Evolutionary conservation across 163 green algal genomes (phyloP), one percentile per base, ranked within the genome.

Genomic region (Dunaliella salina): DNA sequence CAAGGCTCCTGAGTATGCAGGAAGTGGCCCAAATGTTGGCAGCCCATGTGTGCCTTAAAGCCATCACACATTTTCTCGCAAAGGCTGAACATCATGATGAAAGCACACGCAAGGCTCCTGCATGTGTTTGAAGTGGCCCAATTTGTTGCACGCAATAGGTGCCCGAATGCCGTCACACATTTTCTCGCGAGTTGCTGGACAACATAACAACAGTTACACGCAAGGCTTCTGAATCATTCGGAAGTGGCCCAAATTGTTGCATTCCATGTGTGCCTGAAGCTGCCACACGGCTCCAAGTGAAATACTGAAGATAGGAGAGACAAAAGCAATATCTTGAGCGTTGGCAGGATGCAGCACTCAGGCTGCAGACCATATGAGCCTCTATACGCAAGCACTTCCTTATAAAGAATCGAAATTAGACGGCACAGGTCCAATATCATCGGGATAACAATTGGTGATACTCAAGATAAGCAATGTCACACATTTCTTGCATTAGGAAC

Each of bases 11-110:
- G n/a, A n/a, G n/a, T n/a, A n/a, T n/a, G n/a, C n/a, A 95, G 86
- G 71, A 95, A 95, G 88, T 98, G 95, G 25, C 93, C 92, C 17
- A 98, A 83, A 88, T 98, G 94, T 89, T 98, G 98, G 46, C 88
- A 91, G 24, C 91, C 94, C 85, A 98, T 92, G 90, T 98, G 95
- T 40, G 94, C 83, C 91, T 98, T 96, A 82, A 98, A 94, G 26
- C 95, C 95, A 78, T 98, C 94, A 26, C 85, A 83, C 8, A 94
- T 98, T 80, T 90, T 84, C 34, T 86, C 30, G 78, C 90, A 81
- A n/a, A 84, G 84, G 93, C 33, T 90, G 92, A 50, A 50, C 3
- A 8, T 50, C 8, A 8, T 50, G 8, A n/a, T n/a, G n/a, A n/a
- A n/a, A n/a, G n/a, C n/a, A n/a, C n/a, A n/a, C n/a, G n/a, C n/a